These are phyloP conservation scores for Cadophora malorum DNA, from an alignment of 2,329 filamentous ascomycete species.

Conservation along the genomic window DNA sequence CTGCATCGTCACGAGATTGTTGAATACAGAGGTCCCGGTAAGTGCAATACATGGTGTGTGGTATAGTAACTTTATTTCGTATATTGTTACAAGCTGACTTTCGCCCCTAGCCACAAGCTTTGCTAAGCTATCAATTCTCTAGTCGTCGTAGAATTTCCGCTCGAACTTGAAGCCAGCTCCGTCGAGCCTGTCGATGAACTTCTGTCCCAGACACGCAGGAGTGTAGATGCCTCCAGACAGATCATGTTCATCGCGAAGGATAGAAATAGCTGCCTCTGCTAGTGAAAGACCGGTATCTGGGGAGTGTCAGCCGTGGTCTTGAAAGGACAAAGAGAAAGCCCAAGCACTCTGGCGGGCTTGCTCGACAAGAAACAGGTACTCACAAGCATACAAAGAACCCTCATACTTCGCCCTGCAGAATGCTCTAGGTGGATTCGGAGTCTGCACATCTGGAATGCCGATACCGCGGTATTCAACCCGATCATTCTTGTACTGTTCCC, in stretches of 20 bases:
- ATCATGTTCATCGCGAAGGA: conserved; percentile 65
- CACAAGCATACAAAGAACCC: conserved; percentile 70
- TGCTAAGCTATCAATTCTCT: not conserved
- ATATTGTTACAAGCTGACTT: not conserved
- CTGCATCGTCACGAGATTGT: no score
- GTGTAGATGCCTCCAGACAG: conserved; percentile 74
- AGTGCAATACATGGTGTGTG: no score
- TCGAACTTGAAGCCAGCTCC: conserved; percentile 69
- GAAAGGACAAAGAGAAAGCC: not conserved
- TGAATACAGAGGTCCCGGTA: no score
- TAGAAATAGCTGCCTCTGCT: conserved; percentile 67
- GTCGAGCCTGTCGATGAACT: conserved; percentile 67
- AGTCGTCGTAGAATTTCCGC: conserved; percentile 52
- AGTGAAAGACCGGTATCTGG: conserved; percentile 70
- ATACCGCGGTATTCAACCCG: conserved; percentile 68
- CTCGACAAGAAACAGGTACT: conserved; percentile 44
- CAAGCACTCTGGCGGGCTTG: not conserved
- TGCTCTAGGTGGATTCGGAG: conserved; percentile 49
- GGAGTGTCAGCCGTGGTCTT: conserved; percentile 22
- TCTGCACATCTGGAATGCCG: conserved; percentile 62
- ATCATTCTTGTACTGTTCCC: conserved; percentile 62
- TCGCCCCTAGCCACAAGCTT: no score
- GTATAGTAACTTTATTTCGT: no score
- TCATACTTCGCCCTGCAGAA: conserved; percentile 60
- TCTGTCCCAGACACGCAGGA: conserved; percentile 72